Evolutionary conservation across 371 early-diverging fungal species (phyloP), one percentile per base, ranked within the genome.

Genomic region (Edhazardia aedis): DNA sequence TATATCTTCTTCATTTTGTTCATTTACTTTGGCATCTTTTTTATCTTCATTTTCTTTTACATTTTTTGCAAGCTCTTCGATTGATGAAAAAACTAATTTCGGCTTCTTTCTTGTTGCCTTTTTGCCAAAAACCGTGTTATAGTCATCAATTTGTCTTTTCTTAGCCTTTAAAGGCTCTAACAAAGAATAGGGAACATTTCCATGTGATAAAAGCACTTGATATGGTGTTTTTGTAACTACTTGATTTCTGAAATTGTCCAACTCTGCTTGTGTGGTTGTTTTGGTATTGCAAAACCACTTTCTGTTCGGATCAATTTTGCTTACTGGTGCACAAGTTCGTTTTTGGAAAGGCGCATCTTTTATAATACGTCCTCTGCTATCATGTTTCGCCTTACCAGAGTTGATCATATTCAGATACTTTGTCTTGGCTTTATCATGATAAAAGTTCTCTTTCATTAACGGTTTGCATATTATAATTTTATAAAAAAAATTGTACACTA

Each of bases 211-310:
- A 16, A 96, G 75, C 21, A 96, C 83, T 63, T 87, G 84, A 76
- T 91, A 94, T 22, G 95, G 92, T 56, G 85, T 88, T 25, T 52
- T 46, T 14, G 33, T 44, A 28, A 51, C 54, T 9, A 54, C 28
- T 11, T 47, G 45, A 63, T 88, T 79, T 47, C 81, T 76, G 67
- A 80, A 84, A 51, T 78, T 74, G 29, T 80, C 78, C 65, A 94
- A 78, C 53, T 86, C 87, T 62, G 84, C 82, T 38, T 88, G 78
- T n/a, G 62, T 62, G 9, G 69, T 59, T 11, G 56, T 61, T 50
- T 39, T 89, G 83, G 77, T 92, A 82, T 69, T 80, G 75, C 86
- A 86, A 71, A 94, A 96, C 95, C 93, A 94, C 62, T 82, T 79
- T 69, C 93, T 77, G 69, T 87, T 81, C 51, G 94, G 86, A 51